Evolutionary conservation across 805 yeast species (phyloP), one percentile per base, ranked within the genome.

Genomic region (Wickerhamomyces chambardii): DNA sequence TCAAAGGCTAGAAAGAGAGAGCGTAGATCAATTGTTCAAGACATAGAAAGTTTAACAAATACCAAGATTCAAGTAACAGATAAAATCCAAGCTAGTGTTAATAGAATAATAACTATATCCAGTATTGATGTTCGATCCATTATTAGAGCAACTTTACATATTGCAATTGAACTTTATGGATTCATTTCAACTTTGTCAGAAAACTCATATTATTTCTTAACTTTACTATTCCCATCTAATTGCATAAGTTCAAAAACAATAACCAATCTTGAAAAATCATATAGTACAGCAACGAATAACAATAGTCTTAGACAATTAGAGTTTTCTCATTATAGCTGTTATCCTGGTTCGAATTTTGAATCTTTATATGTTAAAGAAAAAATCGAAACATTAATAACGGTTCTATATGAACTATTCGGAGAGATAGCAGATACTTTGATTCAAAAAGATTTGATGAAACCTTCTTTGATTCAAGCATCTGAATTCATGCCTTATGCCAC

Each of bases 331-430:
- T 8, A 6, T 14, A 8, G 6, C 9, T 24, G 12, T 24, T 24
- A 24, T 5, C 49, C 49, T 4, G 45, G 43, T 36, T 41, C 49
- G 17, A 46, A 40, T 29, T 38, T 15, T 31, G 39, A 31, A 15
- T 18, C 43, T 6, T 15, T 40, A 3, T 39, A 40, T 33, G 10
- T 44, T 5, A 6, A 24, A 5, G 32, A 28, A 3, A 28, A 15
- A 17, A 18, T 35, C 5, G 15, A 28, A 5, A 17, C 28, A 4
- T 21, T 38, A 18, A 29, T 38, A 17, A 5, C 29, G 8, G 11
- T 18, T 5, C 19, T 32, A 21, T 12, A 33, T 6, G 21, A 19
- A 2, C 17, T 36, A 15, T n/a, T 36, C 3, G 14, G 6, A n/a
- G n/a, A n/a, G n/a, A n/a, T n/a, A n/a, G n/a, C n/a, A n/a, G n/a